Percentiles rank a stretch among this genome's conserved stretches.
phyloP scores from a whole-genome alignment of 1,284 basidiomycete genomes.

The Omphalotus olearius region DNA sequence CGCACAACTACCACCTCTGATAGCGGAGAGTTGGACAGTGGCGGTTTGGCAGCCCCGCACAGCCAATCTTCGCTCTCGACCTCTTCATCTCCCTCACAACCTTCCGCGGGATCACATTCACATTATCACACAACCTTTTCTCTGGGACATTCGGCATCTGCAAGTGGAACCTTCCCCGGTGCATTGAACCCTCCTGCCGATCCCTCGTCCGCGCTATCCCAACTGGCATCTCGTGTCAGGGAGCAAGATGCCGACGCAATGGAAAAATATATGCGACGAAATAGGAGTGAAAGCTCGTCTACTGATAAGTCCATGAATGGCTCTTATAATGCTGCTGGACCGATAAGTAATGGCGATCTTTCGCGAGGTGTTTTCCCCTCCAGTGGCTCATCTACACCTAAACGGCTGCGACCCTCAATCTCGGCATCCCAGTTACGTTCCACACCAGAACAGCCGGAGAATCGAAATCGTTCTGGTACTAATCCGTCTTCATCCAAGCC shows the following conservation, averaged over 20 bases:
- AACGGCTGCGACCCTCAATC: conserved; percentile 64
- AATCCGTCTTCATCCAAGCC: conserved; percentile 45
- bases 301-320: conserved; percentile 65
- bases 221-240: conserved; percentile 72
- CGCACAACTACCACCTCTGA: conserved; percentile 71
- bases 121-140: conserved; percentile 24
- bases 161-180: conserved; percentile 37
- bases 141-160: conserved; percentile 43
- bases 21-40: conserved; percentile 58
- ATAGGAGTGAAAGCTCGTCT: conserved; percentile 73
- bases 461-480: conserved; percentile 63
- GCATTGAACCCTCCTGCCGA: conserved; percentile 37
- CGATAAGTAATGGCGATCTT: conserved; percentile 50
- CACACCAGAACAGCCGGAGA: conserved; percentile 34
- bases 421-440: conserved; percentile 73
- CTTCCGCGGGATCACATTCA: conserved; percentile 39
- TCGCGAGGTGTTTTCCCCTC: conserved; percentile 41
- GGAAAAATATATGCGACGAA: conserved; percentile 75
- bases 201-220: conserved; percentile 49
- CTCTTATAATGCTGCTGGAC: conserved; percentile 44
- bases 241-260: conserved; percentile 80
- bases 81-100: conserved; percentile 54
- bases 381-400: conserved; percentile 53
- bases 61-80: conserved; percentile 48
- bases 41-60: conserved; percentile 30